These are phyloP conservation scores for Striga asiatica DNA, from an alignment of 257 asterid genomes.

Conservation along the genomic window DNA sequence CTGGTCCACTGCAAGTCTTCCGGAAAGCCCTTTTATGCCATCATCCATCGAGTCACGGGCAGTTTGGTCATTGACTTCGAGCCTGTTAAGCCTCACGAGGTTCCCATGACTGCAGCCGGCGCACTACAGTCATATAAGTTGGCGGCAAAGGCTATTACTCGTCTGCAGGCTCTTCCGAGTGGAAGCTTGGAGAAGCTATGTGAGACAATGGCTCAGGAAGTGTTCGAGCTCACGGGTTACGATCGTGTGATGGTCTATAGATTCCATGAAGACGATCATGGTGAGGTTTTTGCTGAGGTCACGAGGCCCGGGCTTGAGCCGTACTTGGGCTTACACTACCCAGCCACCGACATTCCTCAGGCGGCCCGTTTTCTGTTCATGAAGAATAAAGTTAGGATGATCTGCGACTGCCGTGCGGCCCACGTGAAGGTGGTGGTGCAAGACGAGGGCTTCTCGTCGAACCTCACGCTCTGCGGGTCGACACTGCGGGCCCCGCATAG, in stretches of 20 bases:
- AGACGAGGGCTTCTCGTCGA: conserved; percentile 67
- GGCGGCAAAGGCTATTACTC: conserved; percentile 85
- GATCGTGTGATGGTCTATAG: conserved; percentile 89
- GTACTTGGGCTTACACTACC: conserved; percentile 82
- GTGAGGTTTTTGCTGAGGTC: conserved; percentile 79
- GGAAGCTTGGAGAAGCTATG: conserved; percentile 82
- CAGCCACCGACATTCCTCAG: conserved; percentile 95
- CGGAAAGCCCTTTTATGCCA: conserved; percentile 93
- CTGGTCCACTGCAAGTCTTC: conserved; percentile 89
- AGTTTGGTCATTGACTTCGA: conserved; percentile 80
- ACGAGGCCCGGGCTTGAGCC: conserved; percentile 90
- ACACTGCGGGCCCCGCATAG: conserved; percentile 86
- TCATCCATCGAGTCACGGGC: conserved; percentile 83
- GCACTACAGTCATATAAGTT: conserved; percentile 92
- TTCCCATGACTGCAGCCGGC: conserved; percentile 97
- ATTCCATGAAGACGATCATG: conserved; percentile 95
- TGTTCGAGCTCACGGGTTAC: conserved; percentile 89
- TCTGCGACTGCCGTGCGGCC: conserved; percentile 75
- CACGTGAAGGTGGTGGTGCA: conserved; percentile 75
- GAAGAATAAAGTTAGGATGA: conserved; percentile 96
- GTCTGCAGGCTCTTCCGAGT: conserved; percentile 82
- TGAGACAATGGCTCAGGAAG: conserved; percentile 85
- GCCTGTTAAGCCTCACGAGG: conserved; percentile 96
- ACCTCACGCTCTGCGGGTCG: conserved; percentile 85
- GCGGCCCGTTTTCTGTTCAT: conserved; percentile 91